Evolutionary conservation across 331 rosid genomes (phyloP).

Genomic region (Arachis monticola): DNA sequence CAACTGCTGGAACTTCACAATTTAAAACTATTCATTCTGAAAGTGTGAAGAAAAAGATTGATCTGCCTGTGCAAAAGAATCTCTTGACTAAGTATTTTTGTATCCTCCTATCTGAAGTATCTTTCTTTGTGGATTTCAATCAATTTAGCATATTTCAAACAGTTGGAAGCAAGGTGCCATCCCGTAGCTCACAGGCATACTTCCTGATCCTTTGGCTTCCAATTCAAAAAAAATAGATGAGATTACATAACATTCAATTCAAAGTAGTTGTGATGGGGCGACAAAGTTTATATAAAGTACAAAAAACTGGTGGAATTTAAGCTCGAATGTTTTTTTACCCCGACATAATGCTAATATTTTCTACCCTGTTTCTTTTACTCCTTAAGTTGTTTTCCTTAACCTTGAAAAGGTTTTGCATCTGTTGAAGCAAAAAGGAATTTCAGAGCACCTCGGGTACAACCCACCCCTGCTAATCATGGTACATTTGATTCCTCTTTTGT

Average conservation of each 20-base stretch:
- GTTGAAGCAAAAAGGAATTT: conserved; percentile 91
- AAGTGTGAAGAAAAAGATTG: conserved; percentile 65
- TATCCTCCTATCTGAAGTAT: conserved; percentile 57
- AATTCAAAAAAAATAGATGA: conserved; percentile 9
- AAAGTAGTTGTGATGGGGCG: conserved; percentile 21
- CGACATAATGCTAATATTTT: background rate
- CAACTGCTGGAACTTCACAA: conserved; percentile 45
- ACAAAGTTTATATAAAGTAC: background rate
- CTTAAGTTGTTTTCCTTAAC: conserved; percentile 54
- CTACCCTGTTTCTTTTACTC: conserved; percentile 27
- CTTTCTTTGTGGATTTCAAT: conserved; percentile 30
- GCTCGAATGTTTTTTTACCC: conserved; percentile 12
- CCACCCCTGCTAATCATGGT: conserved; percentile 53
- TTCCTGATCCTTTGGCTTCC: conserved; percentile 5
- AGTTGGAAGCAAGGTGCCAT: conserved; percentile 28
- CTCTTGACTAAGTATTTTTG: conserved; percentile 86
- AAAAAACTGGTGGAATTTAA: background rate
- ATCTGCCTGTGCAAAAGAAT: conserved; percentile 91
- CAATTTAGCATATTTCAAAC: conserved; percentile 29
- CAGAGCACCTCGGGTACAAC: conserved; percentile 81
- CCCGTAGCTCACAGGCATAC: conserved; percentile 22
- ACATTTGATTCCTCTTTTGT: conserved; percentile 47
- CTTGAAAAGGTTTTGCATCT: conserved; percentile 85
- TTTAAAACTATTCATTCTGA: conserved; percentile 55
- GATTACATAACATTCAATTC: conserved; percentile 18